phyloP scores from a whole-genome alignment of 1,139 yeast species.

The Zygosaccharomyces sapae region DNA sequence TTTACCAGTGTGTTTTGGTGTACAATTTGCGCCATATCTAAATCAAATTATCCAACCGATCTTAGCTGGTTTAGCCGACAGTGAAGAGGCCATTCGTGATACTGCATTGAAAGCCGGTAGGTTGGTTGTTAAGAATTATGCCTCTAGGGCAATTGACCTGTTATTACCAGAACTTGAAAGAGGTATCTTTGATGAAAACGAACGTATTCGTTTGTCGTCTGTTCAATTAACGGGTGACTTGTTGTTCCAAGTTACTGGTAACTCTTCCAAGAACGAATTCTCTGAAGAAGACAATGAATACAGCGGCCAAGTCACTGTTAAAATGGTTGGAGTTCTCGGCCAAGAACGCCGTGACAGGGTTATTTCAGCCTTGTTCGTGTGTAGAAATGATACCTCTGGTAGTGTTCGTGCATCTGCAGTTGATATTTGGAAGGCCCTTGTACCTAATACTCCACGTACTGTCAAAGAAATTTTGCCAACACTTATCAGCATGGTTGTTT shows the following conservation, averaged over 20 bases:
- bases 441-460: constrained; percentile 94
- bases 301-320: constrained; percentile 59
- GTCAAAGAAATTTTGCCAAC: constrained; percentile 88
- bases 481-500: constrained; percentile 73
- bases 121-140: constrained; percentile 84
- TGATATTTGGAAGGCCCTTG: constrained; percentile 96
- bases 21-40: constrained; percentile 86
- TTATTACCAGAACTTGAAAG: constrained; percentile 88
- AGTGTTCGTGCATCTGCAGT: constrained; percentile 87
- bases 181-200: constrained; percentile 78
- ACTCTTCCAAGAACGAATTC: constrained; percentile 57
- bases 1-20: constrained; percentile 91
- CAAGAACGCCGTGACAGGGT: constrained; percentile 83
- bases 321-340: constrained; percentile 77
- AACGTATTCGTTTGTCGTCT: constrained; percentile 88
- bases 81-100: constrained; percentile 81
- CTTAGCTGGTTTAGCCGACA: constrained; percentile 85
- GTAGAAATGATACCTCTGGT: constrained; percentile 88
- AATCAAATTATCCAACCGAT: constrained; percentile 84
- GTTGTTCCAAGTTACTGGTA: constrained; percentile 90
- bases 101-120: constrained; percentile 92
- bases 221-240: constrained; percentile 97
- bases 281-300: constrained; percentile 57
- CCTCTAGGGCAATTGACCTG: constrained; percentile 88
- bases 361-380: constrained; percentile 76